Evolutionary conservation across 805 yeast species (phyloP).

Genomic region (Candida odintsovae): DNA sequence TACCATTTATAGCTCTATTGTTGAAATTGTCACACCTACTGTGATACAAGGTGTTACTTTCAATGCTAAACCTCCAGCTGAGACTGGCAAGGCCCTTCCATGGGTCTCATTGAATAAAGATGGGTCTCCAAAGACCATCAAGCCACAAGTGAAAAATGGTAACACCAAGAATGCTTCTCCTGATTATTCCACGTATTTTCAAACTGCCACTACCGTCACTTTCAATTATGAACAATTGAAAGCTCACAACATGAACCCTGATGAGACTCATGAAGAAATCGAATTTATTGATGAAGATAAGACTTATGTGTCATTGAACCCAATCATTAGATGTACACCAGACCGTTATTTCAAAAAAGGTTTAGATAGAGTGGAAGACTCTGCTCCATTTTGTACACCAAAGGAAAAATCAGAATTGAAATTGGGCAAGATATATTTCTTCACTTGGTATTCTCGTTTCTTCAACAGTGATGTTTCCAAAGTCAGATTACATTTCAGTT

Average conservation of each 20-base stretch:
- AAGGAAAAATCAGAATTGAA: slow-evolving; percentile 51
- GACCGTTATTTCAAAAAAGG: slow-evolving; percentile 65
- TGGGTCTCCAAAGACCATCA: slow-evolving; percentile 75
- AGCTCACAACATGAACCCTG: slow-evolving; percentile 69
- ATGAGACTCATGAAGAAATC: slow-evolving; percentile 52
- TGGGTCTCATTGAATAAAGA: slow-evolving; percentile 77
- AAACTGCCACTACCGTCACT: slow-evolving; percentile 55
- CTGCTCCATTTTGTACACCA: slow-evolving; percentile 88
- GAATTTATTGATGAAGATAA: slow-evolving; percentile 58
- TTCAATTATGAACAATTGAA: slow-evolving; percentile 57
- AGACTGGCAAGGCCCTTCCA: slow-evolving; percentile 63
- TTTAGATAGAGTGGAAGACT: slow-evolving; percentile 41
- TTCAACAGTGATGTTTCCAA: slow-evolving; percentile 51
- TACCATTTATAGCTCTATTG: slow-evolving; percentile 51
- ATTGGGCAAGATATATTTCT: slow-evolving; percentile 60
- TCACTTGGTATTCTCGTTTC: slow-evolving; percentile 74
- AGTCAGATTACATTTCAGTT: slow-evolving; percentile 63
- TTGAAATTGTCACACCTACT: slow-evolving; percentile 65
- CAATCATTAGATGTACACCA: slow-evolving; percentile 83
- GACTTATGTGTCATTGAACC: slow-evolving; percentile 68
- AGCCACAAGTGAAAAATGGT: slow-evolving; percentile 73
- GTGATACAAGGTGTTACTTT: slow-evolving; percentile 56
- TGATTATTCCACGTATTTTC: slow-evolving; percentile 70
- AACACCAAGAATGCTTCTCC: slow-evolving; percentile 61
- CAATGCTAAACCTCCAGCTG: slow-evolving; percentile 36